Percentiles rank a stretch among this genome's conserved stretches.
Evolutionary conservation across 306 rosid species (phyloP).

Genomic region (apple (Malus domestica)): DNA sequence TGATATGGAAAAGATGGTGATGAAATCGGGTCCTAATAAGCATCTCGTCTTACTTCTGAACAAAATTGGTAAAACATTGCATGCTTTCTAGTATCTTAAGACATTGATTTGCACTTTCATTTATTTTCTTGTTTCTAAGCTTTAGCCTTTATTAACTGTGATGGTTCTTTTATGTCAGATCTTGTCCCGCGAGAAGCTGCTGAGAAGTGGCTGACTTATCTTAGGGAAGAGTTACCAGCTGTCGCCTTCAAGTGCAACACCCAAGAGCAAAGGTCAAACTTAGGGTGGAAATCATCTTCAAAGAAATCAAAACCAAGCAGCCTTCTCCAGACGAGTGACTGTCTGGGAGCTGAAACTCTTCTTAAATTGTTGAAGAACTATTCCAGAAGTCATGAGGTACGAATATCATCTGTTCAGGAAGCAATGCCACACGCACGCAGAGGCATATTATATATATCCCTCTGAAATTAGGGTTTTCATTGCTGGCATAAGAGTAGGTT

Average conservation of each 20-base stretch:
- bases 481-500: not conserved
- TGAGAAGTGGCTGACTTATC: constrained; percentile 91
- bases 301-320: constrained; percentile 60
- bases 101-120: not conserved
- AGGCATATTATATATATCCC: not conserved
- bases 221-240: constrained; percentile 92
- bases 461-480: not conserved
- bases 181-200: constrained; percentile 92
- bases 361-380: constrained; percentile 89
- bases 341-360: constrained; percentile 95
- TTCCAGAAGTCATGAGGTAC: constrained; percentile 92
- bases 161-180: constrained; percentile 40
- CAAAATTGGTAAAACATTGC: constrained; percentile 61
- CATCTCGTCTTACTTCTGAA: constrained; percentile 83
- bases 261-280: constrained; percentile 86
- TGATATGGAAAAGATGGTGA: constrained; percentile 87
- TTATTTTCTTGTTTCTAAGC: not conserved
- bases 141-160: constrained; percentile 7
- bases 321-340: constrained; percentile 72
- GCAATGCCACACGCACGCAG: not conserved
- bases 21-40: constrained; percentile 68
- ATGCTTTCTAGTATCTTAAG: not conserved
- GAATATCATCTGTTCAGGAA: not conserved
- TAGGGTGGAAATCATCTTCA: constrained; percentile 81
- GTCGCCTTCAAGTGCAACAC: constrained; percentile 98